These are phyloP conservation scores for Gyromitra esculenta DNA, from an alignment of 2,329 filamentous ascomycete genomes.

Conservation along the genomic window DNA sequence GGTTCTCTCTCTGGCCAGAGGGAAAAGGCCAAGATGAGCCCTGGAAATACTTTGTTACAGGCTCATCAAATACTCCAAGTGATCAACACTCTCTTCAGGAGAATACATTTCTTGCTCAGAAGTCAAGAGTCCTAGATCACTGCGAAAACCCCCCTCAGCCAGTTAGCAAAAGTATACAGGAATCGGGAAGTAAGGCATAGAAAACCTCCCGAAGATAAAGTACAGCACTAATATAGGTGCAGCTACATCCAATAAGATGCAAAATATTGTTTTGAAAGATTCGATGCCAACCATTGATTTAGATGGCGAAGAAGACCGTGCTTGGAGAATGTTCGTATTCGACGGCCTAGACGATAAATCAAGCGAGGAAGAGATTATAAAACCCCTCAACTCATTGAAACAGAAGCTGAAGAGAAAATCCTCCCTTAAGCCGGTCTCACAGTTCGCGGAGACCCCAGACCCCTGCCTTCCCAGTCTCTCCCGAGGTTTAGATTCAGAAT, in stretches of 20 bases:
- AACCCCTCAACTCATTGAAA: neutral
- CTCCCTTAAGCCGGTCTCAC: conserved; percentile 11
- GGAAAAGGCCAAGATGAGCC: neutral
- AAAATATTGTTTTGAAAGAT: neutral
- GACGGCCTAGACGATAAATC: conserved; percentile 21
- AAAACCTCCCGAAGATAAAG: neutral
- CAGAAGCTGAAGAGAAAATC: neutral
- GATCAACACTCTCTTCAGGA: neutral
- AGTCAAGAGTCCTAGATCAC: neutral
- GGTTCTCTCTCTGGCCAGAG: neutral
- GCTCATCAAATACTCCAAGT: neutral
- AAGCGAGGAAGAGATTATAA: conserved; percentile 1
- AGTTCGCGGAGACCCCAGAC: conserved; percentile 1
- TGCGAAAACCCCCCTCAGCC: neutral
- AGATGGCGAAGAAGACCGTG: conserved; percentile 30
- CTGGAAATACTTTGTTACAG: neutral
- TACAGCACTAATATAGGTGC: neutral
- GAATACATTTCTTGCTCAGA: too few species aligned
- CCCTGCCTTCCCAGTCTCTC: neutral
- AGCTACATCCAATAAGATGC: neutral
- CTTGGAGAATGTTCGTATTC: conserved; percentile 43
- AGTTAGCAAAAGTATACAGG: neutral
- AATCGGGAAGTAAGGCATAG: neutral
- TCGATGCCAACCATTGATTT: neutral
- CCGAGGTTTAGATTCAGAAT: neutral